Evolutionary conservation across 371 early-diverging fungal species (phyloP), one percentile per base, ranked within the genome.

Genomic region (Rhizopus sp.): DNA sequence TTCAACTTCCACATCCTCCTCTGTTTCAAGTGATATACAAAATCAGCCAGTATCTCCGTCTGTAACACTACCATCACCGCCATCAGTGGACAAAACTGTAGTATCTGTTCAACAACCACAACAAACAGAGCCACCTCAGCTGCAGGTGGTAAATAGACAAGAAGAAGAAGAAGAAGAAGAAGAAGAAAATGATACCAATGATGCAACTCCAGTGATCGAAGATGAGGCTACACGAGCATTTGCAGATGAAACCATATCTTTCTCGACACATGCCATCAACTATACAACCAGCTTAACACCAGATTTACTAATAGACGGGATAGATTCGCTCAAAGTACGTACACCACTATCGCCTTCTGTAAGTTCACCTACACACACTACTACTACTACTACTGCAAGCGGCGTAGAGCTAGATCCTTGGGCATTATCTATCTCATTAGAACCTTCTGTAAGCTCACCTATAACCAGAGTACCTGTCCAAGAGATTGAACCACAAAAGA

Each of bases 221-320:
- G 76, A 75, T 62, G 76, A 75, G 50, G 76, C 76, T 17, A 75
- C 76, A 39, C 57, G 68, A 10, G 76, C 76, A 8, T 75, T 75
- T 69, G 76, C 76, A 34, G 60, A 59, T 10, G 75, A 75, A 37
- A 54, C 60, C 6, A 60, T 66, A 8, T 40, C 57, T 16, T 69
- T 70, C 39, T 30, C 23, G 9, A 30, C 48, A 7, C 16, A 4
- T 29, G n/a, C 44, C 13, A 42, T 42, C 10, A 16, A 42, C n/a
- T 42, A 42, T 42, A n/a, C 44, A 37, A 10, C 38, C 13, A 37
- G 38, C 13, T 12, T 60, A 16, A 31, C 65, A 35, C 56, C 60
- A 10, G 65, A 64, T 32, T 30, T 56, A 33, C 32, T 54, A 10
- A 34, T 17, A 30, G 39, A 39, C 16, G 44, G 30, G 7, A 59